Base-by-base conservation (phyloP, 2,329 filamentous ascomycete species). In the Albophoma yamanashiensis region DNA sequence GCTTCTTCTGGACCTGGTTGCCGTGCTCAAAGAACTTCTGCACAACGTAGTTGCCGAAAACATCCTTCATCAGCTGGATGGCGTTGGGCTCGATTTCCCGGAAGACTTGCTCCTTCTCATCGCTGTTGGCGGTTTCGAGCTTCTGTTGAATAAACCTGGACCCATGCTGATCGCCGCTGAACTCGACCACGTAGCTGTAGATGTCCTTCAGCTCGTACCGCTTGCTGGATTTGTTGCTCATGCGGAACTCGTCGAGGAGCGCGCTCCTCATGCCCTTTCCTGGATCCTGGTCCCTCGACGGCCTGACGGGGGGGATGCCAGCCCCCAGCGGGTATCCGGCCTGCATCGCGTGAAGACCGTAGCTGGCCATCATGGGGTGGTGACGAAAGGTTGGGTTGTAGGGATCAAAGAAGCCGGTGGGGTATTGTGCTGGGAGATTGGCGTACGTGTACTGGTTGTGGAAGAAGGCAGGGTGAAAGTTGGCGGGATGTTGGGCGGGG, bases 1-100 rank as follows among this genome's bases (percentile, higher is more conserved):
- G 82, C 73, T 88, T 92, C 78, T 99, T 99, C 76, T 99, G 94
- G 0, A 87, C 83, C 73, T 96, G 92, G 66, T 91, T 95, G 45
- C 94, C 93, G 71, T 97, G 91, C 71, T 97, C 93, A 63, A 97
- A 97, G 70, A 97, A 87, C 72, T 97, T 97, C 70, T 99, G 94
- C 45, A 97, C 92, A 42, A 99, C 94, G 70, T 97, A 99, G 73
- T 99, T 99, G 59, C 94, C 94, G 70, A 97, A 99, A 0, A 97
- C 88, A 71, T 97, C 94, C 55, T 88, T 93, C 91, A 96, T 97
- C 56, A 99, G 78, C 69, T 93, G 91, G 38, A 96, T 74, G 1
- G 89, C 86, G 65, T 99, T 94, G 0, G 86, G 84, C 66, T 89
- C 83, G 55, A 99, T 91, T 73, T 97, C 94, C 0, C 82, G 80